phyloP scores from a whole-genome alignment of 495 filamentous ascomycete genomes.

The Daldinia caldariorum region DNA sequence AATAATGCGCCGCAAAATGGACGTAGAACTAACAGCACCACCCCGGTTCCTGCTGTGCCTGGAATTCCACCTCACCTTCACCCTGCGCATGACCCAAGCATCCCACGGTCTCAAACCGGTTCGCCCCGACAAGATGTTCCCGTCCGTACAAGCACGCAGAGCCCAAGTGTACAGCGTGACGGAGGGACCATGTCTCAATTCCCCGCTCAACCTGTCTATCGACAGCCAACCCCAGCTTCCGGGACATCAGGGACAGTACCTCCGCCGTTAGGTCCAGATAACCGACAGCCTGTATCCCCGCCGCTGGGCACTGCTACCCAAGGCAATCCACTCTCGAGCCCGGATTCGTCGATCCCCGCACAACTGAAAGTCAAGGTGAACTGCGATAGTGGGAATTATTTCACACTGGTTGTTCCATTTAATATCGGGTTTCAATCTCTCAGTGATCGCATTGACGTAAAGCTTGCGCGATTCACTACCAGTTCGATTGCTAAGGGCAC shows the following conservation, averaged over 20 bases:
- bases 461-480: slow-evolving; percentile 82
- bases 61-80: slow-evolving; percentile 67
- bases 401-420: slow-evolving; percentile 90
- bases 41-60: slow-evolving; percentile 63
- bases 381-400: slow-evolving; percentile 79
- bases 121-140: slow-evolving; percentile 63
- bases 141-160: slow-evolving; percentile 62
- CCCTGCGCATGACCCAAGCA: slow-evolving; percentile 63
- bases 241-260: slow-evolving; percentile 26
- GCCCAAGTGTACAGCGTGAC: slow-evolving; percentile 60
- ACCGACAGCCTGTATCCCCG: slow-evolving; percentile 47
- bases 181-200: slow-evolving; percentile 59
- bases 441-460: slow-evolving; percentile 95
- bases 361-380: slow-evolving; percentile 96
- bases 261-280: slow-evolving; percentile 47
- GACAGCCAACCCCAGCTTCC: slow-evolving; percentile 55
- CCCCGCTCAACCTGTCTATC: slow-evolving; percentile 58
- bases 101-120: slow-evolving; percentile 63
- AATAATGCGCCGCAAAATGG: slow-evolving; percentile 56
- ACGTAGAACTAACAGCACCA: slow-evolving; percentile 49
- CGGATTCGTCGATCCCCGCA: slow-evolving; percentile 70
- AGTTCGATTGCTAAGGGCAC: slow-evolving; percentile 80
- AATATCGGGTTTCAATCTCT: slow-evolving; percentile 93
- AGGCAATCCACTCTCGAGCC: slow-evolving; percentile 54
- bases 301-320: slow-evolving; percentile 50